Base-by-base conservation (phyloP, 306 rosid genomes). In the Sphenostylis stenocarpa region DNA sequence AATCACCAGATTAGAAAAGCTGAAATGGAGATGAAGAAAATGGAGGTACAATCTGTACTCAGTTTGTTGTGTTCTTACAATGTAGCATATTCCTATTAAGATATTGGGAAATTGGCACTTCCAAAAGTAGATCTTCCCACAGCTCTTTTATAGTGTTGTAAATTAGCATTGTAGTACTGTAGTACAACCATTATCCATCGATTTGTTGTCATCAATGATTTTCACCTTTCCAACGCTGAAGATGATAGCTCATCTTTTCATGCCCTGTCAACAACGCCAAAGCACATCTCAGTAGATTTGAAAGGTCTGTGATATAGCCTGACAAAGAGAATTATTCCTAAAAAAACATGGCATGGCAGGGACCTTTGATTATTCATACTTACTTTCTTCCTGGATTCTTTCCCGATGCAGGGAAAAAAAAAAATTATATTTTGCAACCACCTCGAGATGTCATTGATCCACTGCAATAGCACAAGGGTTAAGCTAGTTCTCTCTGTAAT, bases 1-100 rank as follows among this genome's bases (percentile, higher is more conserved):
- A 96, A 93, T 72, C 95, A 91, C 64, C 94, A 89, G 89, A 91
- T 88, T 77, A 93, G 97, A 86, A 96, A 89, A 86, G 98, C 96
- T 77, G 99, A 96, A 80, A 87, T 90, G 93, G 93, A 93, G 77
- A 87, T 91, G 97, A 93, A 83, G 84, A 96, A 88, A 86, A 88
- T 91, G 85, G 99, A 96, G 98, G 99, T 92, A 89, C 51, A n/a
- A 31, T 13, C 56, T 80, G 75, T 21, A 36, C 51, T 36, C 48
- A 8, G 23, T 34, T 43, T 51, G 10, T 44, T 36, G 4, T 24
- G 45, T 56, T 45, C 10, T 55, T 71, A 38, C 13, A 34, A n/a
- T 51, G 17, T 17, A 49, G 34, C 44, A 26, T 31, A 31, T 60
- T 6, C 28, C 12, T 15, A 3, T 5, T 14, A 60, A 60, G 43